Base-by-base conservation (phyloP, 2,329 filamentous ascomycete species). In the Calycina marina region DNA sequence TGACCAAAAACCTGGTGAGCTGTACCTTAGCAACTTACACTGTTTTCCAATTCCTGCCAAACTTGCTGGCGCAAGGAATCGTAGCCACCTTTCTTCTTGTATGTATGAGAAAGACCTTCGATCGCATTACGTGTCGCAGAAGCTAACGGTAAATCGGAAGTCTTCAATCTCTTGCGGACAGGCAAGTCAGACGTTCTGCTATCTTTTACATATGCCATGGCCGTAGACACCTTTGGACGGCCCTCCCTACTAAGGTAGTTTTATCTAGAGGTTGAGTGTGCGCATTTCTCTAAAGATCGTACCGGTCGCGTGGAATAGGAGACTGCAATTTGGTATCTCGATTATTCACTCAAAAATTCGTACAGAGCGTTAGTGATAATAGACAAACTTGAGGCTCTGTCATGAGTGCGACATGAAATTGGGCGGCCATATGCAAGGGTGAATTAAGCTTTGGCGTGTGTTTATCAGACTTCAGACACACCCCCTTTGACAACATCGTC, bases 21-120 rank as follows among this genome's bases (percentile, higher is more conserved):
- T 18, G 22, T 4, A 22, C 25, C 20, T 25, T 22, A 14, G 6
- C 18, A 30, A 30, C 49, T 36, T 65, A 83, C 78, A 44, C 72
- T 76, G 17, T 69, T 67, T 48, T 76, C 72, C 44, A 83, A 82
- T 36, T 80, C 74, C 28, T 79, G 71, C 69, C 80, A 84, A 8
- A 82, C 66, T 46, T 80, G 69, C 51, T 84, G 86, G 39, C 81
- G 73, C 41, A 86, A 69, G 10, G 67, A 61, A 55, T 90, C 82
- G 50, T 86, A 90, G 36, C 79, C 78, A 39, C 82, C 82, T 55
- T 83, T 84, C 59, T 86, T 88, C 57, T 86, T 86, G 60, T 86
- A 88, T 8, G 69, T 77, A 50, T 82, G 76, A n/a, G 80, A 70
- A 14, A 88, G 66, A 11, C 66, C 69, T 45, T 86, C 80, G 35